Base-by-base conservation (phyloP, 176 grass and related monocot species). In the Avena sativa region DNA sequence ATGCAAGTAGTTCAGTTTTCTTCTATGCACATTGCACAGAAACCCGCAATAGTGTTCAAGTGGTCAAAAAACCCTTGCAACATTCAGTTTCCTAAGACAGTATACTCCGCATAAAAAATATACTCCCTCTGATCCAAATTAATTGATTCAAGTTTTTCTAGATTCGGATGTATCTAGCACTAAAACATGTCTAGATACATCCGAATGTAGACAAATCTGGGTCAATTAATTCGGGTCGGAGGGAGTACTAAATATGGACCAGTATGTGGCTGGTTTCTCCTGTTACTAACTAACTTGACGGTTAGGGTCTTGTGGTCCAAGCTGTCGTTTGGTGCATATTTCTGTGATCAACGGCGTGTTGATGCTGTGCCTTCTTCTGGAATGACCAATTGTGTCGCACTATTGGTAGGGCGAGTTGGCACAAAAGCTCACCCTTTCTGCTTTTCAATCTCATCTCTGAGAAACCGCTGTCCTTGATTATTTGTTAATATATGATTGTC, bases 401-500 rank as follows among this genome's bases (percentile, higher is more conserved):
- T 61, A 25, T 75, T 51, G 13, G 23, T 75, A 23, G 77, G 34
- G 67, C 9, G 67, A 71, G 67, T 71, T n/a, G 16, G 75, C 28
- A 36, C 12, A 6, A 46, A 43, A 65, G 59, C 59, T 65, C 15
- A 15, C 13, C 20, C 8, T 80, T n/a, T 64, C n/a, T 47, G 14
- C 19, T 48, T 63, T 80, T 64, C 59, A 80, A 19, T 80, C 14
- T 26, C 47, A 28, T 80, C 13, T 48, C 13, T 6, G 8, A 48
- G 34, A 12, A 61, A 15, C 21, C 8, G 63, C 26, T 17, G n/a
- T 3, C 79, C 25, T 4, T 64, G 9, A 51, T 69, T 55, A 68
- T 67, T 70, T 81, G 46, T 65, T 82, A 69, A 36, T 70, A 36
- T 70, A 82, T 12, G 6, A 68, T 53, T 69, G 28, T 58, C 25